These are phyloP conservation scores for Ophiostoma ulmi DNA, from an alignment of 2,329 filamentous ascomycete species.

Conservation along the genomic window DNA sequence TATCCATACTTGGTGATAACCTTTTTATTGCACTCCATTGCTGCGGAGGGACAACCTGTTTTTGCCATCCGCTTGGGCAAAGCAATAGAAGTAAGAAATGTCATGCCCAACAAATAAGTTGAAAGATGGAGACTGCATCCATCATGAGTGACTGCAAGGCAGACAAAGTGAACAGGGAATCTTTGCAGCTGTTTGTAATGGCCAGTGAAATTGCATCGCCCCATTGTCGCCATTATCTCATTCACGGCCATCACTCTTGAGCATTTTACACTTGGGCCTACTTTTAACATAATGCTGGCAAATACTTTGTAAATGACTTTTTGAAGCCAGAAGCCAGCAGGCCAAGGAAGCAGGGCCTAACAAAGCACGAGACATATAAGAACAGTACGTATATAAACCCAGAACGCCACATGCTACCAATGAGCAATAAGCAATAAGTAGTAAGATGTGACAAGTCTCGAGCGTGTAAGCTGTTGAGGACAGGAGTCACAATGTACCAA, in stretches of 20 bases:
- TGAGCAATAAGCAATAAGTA: background rate
- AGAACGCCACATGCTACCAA: background rate
- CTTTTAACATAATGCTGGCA: too few relatives aligned
- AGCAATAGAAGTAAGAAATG: background rate
- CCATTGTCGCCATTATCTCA: background rate
- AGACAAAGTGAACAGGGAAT: background rate
- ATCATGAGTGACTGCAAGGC: background rate
- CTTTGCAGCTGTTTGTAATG: background rate
- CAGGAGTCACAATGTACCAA: background rate
- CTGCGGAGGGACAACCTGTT: background rate
- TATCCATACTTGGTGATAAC: background rate
- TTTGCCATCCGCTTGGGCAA: background rate
- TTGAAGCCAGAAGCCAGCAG: background rate
- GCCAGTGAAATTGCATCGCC: background rate
- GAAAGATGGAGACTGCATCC: background rate
- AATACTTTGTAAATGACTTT: too few relatives aligned
- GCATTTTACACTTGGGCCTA: background rate
- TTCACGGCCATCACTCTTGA: too few relatives aligned
- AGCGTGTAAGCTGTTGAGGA: background rate
- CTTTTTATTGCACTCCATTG: background rate
- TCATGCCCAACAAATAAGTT: background rate
- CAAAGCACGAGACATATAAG: background rate
- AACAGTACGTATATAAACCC: constrained; percentile 9
- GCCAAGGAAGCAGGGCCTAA: background rate
- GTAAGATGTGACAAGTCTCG: background rate